phyloP scores from a whole-genome alignment of 192 early-diverging fungal species.

The Coemansia sp. region DNA sequence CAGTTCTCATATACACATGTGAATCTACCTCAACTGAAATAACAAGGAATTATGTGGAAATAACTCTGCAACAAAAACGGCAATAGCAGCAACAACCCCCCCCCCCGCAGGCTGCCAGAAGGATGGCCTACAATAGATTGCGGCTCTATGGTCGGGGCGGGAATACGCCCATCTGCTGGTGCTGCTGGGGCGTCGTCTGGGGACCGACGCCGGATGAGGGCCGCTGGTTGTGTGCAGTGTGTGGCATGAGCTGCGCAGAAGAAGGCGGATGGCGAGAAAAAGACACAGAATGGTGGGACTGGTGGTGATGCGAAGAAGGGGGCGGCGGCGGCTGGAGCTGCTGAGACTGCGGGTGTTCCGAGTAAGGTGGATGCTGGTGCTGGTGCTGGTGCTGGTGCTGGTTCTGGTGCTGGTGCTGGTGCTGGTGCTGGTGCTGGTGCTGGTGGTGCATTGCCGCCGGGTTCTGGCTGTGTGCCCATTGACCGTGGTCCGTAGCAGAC shows the following conservation, averaged over 20 bases:
- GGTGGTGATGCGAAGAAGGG: neutral
- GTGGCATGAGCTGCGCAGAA: neutral
- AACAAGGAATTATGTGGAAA: too few species aligned
- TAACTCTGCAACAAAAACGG: neutral
- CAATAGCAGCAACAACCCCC: neutral
- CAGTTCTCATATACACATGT: too few species aligned
- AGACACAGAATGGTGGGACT: neutral
- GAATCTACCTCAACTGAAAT: too few species aligned
- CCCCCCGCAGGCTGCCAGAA: too few species aligned
- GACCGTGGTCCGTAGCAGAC: conserved; percentile 6
- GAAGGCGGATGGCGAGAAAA: neutral
- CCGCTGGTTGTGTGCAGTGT: conserved; percentile 5
- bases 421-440: neutral
- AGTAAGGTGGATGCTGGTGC: neutral
- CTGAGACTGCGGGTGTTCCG: conserved; percentile 2
- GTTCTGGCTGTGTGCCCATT: neutral
- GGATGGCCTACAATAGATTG: neutral
- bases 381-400: neutral
- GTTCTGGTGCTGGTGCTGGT: neutral
- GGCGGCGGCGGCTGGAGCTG: conserved; percentile 8
- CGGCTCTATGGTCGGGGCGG: conserved; percentile 11
- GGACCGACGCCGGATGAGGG: neutral
- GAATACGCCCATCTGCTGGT: conserved; percentile 7
- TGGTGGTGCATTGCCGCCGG: conserved; percentile 1
- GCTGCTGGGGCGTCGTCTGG: conserved; percentile 9